Base-by-base conservation (phyloP, 2,329 filamentous ascomycete species). In the Didymella pinodella region DNA sequence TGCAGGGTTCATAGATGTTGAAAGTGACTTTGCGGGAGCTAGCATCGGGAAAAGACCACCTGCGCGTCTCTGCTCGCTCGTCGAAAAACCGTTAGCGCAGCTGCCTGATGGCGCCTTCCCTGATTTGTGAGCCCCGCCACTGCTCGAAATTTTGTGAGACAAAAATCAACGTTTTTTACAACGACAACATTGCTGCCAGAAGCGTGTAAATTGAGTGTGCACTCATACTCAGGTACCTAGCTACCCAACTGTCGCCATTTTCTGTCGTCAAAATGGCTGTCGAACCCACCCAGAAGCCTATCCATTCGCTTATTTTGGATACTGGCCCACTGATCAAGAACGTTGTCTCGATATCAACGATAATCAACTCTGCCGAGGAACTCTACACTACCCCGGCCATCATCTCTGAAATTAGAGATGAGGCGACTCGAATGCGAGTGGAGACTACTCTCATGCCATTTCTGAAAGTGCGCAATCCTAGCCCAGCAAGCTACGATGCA, bases 251-350 rank as follows among this genome's bases (percentile, higher is more conserved):
- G 56, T 59, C 56, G 56, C 50, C 43, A 58, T 58, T 58, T 58
- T 41, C 38, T 20, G 45, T 59, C 41, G 34, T 47, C 40, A 60
- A 56, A 48, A 72, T 74, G 71, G 67, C 68, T 41, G 57, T 65
- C 22, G 48, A 66, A 56, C 56, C 67, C 12, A 65, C 62, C 50
- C 65, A 77, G 62, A 97, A 93, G 75, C 85, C 89, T 0, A 87
- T 96, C 48, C 88, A 96, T 80, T 90, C 89, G 53, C 86, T 98
- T 50, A 85, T 98, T 28, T 85, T 99, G 66, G 95, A 99, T 75
- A 90, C 95, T 3, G 94, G 93, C 26, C 93, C 94, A 7, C 88
- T 99, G 61, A 93, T 99, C 77, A 94, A 94, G 75, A 97, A 97
- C 79, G 90, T 95, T 65, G 92, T 94, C 12, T 83, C 91, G 11